Conservation (phyloP, 148 eudicot genomes). For the Oxyria digyna region DNA sequence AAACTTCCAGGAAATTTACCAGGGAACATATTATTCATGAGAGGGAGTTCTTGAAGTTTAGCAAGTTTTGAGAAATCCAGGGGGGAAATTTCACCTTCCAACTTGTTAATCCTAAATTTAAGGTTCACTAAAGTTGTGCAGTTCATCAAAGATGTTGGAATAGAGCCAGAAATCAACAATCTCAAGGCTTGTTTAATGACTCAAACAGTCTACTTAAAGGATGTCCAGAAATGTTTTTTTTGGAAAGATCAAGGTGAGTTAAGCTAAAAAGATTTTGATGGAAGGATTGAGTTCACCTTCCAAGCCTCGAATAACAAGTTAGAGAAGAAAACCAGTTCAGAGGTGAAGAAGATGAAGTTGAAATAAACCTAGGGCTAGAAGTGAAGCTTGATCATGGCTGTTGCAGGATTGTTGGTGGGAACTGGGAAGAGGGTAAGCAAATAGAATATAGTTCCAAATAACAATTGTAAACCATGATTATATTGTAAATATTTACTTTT, state of each 20-base stretch:
- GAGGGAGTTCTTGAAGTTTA: constrained; percentile 44
- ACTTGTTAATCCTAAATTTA: constrained; percentile 51
- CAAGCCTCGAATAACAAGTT: constrained; percentile 60
- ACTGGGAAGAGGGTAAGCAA: too few relatives aligned
- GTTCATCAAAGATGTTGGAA: constrained; percentile 58
- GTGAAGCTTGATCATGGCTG: constrained; percentile 36
- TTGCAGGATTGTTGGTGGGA: constrained; percentile 35
- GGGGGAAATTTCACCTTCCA: constrained; percentile 55
- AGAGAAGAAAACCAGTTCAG: constrained; percentile 39
- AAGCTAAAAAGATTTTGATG: constrained; percentile 39
- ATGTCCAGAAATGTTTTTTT: constrained; percentile 42
- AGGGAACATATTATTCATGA: constrained; percentile 50
- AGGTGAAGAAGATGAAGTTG: constrained; percentile 15
- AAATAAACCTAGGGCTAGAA: constrained; percentile 21
- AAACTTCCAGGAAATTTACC: constrained; percentile 58
- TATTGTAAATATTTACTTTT: too few relatives aligned
- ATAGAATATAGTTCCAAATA: too few relatives aligned
- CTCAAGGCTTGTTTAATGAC: constrained; percentile 29
- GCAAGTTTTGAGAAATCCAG: constrained; percentile 56
- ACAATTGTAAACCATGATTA: too few relatives aligned
- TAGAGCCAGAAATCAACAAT: constrained; percentile 55
- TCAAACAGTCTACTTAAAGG: constrained; percentile 46
- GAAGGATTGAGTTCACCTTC: constrained; percentile 32
- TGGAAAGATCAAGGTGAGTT: constrained; percentile 50
- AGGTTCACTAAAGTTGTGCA: constrained; percentile 49